Evolutionary conservation across 768 basidiomycete species (phyloP).

Genomic region (Tephrocybe sp.): DNA sequence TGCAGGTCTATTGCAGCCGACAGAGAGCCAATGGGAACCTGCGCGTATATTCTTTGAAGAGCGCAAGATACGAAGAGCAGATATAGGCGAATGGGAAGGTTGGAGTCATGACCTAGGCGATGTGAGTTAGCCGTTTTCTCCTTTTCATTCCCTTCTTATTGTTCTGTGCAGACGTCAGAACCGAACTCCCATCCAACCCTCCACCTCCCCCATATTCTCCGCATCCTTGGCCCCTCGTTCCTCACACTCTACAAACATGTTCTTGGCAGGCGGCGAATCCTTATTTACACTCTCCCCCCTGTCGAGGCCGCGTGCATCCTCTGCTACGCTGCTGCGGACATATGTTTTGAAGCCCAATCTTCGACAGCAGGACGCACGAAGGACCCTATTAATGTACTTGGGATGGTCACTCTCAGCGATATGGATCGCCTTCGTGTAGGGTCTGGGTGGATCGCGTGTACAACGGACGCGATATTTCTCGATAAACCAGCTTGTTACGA

Average conservation of each 20-base stretch:
- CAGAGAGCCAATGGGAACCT: constrained; percentile 62
- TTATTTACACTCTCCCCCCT: constrained; percentile 78
- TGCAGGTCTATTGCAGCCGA: constrained; percentile 46
- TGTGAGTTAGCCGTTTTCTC: constrained; percentile 30
- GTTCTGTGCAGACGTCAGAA: constrained; percentile 2
- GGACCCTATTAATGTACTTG: constrained; percentile 66
- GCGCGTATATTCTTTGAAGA: constrained; percentile 66
- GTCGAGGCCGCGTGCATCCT: constrained; percentile 79
- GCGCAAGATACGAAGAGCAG: constrained; percentile 48
- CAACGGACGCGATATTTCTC: constrained; percentile 82
- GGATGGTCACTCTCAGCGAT: constrained; percentile 79
- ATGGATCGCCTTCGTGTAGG: constrained; percentile 61
- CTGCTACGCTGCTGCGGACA: constrained; percentile 64
- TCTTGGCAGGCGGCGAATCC: constrained; percentile 68
- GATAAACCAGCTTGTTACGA: constrained; percentile 82
- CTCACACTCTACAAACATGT: constrained; percentile 81
- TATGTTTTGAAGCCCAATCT: constrained; percentile 45
- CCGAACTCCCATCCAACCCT: constrained; percentile 48
- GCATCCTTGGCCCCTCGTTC: constrained; percentile 76
- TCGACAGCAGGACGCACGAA: constrained; percentile 19
- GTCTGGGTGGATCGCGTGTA: constrained; percentile 84
- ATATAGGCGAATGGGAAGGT: constrained; percentile 63
- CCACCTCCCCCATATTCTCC: constrained; percentile 74
- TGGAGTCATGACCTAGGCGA: constrained; percentile 69
- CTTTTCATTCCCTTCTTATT: constrained; percentile 1